These are phyloP conservation scores for Bonnemaisonia californica DNA, from an alignment of 31 red algal species.

Conservation along the genomic window DNA sequence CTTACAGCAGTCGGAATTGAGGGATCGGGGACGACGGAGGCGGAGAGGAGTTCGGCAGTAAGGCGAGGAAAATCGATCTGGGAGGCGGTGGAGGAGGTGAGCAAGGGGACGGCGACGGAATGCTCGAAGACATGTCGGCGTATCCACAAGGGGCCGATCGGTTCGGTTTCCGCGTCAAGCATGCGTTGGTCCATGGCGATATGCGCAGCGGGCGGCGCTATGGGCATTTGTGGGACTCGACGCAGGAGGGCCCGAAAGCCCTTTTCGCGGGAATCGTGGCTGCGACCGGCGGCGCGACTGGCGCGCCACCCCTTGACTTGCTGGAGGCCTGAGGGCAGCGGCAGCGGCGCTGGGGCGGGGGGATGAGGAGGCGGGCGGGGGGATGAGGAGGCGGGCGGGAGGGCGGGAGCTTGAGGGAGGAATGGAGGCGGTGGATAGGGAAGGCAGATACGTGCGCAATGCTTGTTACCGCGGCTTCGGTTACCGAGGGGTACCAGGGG, in stretches of 20 bases:
- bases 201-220: neutral
- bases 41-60: conserved; percentile 37
- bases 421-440: too few relatives aligned
- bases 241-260: neutral
- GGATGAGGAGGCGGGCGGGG: neutral
- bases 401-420: conserved; percentile 11
- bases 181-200: conserved; percentile 62
- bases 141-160: conserved; percentile 79
- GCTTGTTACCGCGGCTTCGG: too few relatives aligned
- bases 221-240: neutral
- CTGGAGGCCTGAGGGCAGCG: too few relatives aligned
- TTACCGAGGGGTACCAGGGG: too few relatives aligned
- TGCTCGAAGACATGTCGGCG: conserved; percentile 83
- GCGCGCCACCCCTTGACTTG: too few relatives aligned
- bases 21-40: conserved; percentile 29
- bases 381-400: neutral
- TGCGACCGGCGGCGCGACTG: neutral
- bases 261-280: neutral
- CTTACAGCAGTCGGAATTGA: too few relatives aligned
- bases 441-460: too few relatives aligned
- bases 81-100: conserved; percentile 61
- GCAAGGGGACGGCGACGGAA: conserved; percentile 63
- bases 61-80: conserved; percentile 72
- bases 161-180: conserved; percentile 54
- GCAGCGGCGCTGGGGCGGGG: too few relatives aligned